Evolutionary conservation across 371 early-diverging fungal species (phyloP).

Genomic region (Mortierella sp.): DNA sequence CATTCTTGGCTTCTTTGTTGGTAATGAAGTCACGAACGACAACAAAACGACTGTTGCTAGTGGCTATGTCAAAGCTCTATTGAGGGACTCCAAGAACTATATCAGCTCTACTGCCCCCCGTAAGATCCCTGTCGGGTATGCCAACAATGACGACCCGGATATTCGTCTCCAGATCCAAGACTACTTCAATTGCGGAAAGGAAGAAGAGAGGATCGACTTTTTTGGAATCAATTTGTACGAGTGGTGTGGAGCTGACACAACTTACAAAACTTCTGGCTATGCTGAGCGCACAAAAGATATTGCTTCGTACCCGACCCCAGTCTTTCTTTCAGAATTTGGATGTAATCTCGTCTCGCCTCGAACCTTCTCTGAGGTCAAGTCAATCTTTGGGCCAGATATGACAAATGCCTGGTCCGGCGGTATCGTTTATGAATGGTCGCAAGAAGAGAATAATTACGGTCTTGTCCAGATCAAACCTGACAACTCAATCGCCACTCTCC

Average conservation of each 20-base stretch:
- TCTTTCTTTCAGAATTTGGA: conserved; percentile 76
- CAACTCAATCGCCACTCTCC: conserved; percentile 57
- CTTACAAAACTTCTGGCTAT: conserved; percentile 71
- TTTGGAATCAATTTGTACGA: conserved; percentile 81
- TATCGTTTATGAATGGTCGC: conserved; percentile 84
- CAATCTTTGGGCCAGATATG: conserved; percentile 82
- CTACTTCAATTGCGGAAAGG: conserved; percentile 83
- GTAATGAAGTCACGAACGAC: conserved; percentile 88
- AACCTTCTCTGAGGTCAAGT: conserved; percentile 68
- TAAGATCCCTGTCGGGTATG: conserved; percentile 84
- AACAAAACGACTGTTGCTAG: conserved; percentile 75
- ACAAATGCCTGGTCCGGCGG: conserved; percentile 78
- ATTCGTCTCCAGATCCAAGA: conserved; percentile 77
- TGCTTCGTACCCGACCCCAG: conserved; percentile 67
- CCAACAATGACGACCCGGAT: conserved; percentile 81
- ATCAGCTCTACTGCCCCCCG: conserved; percentile 60
- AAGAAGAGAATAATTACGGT: conserved; percentile 86
- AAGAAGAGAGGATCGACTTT: conserved; percentile 70
- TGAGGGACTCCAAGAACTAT: conserved; percentile 80
- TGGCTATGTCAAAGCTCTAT: conserved; percentile 79
- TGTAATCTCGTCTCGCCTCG: conserved; percentile 71
- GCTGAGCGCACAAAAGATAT: conserved; percentile 70
- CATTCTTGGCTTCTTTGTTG: conserved; percentile 82
- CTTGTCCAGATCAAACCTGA: conserved; percentile 71
- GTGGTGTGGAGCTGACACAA: conserved; percentile 69